A percentile compares a stretch with the other conserved stretches of the same genome.
phyloP scores from a whole-genome alignment of 768 basidiomycete genomes.

The Saitozyma podzolica region DNA sequence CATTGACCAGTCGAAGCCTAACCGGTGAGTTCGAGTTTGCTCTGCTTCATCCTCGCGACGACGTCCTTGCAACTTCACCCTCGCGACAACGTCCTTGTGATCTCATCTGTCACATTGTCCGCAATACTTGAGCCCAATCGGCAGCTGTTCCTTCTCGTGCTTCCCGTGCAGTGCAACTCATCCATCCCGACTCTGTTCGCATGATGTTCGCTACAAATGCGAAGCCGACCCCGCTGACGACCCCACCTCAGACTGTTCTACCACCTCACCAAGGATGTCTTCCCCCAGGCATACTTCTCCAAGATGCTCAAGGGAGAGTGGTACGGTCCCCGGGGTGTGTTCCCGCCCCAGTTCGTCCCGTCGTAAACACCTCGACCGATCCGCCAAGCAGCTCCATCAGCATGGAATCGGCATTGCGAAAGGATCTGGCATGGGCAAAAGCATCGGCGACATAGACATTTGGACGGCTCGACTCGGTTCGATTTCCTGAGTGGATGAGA shows the following conservation, averaged over 20 bases:
- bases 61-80: not conserved
- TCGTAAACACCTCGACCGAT: not conserved
- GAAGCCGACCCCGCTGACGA: not conserved
- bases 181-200: no score
- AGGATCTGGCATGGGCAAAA: not conserved
- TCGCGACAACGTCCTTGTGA: not conserved
- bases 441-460: not conserved
- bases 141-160: no score
- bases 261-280: slow-evolving; percentile 72
- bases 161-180: no score
- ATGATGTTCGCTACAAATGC: no score
- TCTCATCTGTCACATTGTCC: not conserved
- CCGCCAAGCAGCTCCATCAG: no score
- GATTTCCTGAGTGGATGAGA: no score
- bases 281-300: slow-evolving; percentile 48
- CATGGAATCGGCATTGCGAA: not conserved
- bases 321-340: slow-evolving; percentile 48
- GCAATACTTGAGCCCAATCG: no score
- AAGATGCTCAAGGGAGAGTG: slow-evolving; percentile 49
- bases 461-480: no score
- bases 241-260: slow-evolving; percentile 65
- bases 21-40: slow-evolving; percentile 59
- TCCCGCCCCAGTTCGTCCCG: slow-evolving; percentile 40
- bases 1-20: slow-evolving; percentile 70
- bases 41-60: slow-evolving; percentile 3